Conservation (phyloP, 768 basidiomycete species). For the Mycena metata region DNA sequence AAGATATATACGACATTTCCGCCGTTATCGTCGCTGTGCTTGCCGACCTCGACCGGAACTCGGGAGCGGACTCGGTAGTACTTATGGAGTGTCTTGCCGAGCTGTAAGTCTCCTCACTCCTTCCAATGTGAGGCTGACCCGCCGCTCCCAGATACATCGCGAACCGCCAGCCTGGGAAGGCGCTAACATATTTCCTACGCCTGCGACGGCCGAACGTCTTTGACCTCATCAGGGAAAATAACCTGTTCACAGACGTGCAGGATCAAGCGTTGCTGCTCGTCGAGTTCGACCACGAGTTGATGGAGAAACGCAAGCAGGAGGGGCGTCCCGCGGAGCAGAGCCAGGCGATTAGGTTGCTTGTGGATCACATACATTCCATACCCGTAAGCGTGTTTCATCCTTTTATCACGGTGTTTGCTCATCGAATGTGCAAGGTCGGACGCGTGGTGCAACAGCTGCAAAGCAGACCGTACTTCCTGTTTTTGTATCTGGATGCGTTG, state of each 20-base stretch:
- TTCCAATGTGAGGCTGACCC: not conserved
- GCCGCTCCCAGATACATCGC: slow-evolving; percentile 72
- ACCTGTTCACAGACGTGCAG: slow-evolving; percentile 94
- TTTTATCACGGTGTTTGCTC: not conserved
- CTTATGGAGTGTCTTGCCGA: slow-evolving; percentile 98
- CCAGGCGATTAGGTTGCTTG: slow-evolving; percentile 87
- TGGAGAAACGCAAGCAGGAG: slow-evolving; percentile 66
- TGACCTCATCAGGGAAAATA: slow-evolving; percentile 92
- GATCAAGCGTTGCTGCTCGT: slow-evolving; percentile 94
- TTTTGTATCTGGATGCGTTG: slow-evolving; percentile 92
- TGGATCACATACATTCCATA: slow-evolving; percentile 96
- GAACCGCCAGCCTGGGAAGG: slow-evolving; percentile 95
- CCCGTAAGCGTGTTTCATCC: slow-evolving; percentile 70
- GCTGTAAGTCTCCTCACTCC: slow-evolving; percentile 62
- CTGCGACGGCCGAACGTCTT: slow-evolving; percentile 92
- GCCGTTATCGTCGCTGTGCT: slow-evolving; percentile 93
- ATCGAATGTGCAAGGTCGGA: slow-evolving; percentile 69
- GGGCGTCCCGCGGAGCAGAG: slow-evolving; percentile 65
- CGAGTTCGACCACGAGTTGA: slow-evolving; percentile 93
- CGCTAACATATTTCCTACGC: slow-evolving; percentile 89
- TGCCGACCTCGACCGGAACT: slow-evolving; percentile 78
- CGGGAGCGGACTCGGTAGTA: slow-evolving; percentile 64
- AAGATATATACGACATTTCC: slow-evolving; percentile 87
- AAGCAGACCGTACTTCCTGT: slow-evolving; percentile 82
- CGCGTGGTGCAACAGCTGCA: slow-evolving; percentile 92